Evolutionary conservation across 225 moss, liverwort and hornwort genomes (phyloP), one percentile per base, ranked within the genome.

Genomic region (Polytrichum commune): DNA sequence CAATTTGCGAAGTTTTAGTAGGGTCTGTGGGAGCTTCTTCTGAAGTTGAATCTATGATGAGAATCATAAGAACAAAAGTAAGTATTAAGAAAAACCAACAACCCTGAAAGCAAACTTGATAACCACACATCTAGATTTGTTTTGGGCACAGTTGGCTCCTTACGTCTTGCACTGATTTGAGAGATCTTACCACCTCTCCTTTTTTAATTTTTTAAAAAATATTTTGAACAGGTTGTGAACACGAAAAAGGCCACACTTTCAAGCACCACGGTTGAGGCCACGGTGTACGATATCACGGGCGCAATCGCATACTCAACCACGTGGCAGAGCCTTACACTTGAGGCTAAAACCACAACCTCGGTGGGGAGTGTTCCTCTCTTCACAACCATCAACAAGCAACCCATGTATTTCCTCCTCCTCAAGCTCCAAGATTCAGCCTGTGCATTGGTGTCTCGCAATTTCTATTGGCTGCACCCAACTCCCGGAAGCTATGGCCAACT

Each of bases 401-500:
- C 82, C 0, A 74, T 89, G 0, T 92, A 80, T 63, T 96, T 96
- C 55, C 80, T 92, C 7, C 84, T 81, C 13, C 73, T 96, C 2
- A 89, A 90, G 77, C 87, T 96, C 2, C 68, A 61, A 1, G 69
- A 79, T 5, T 53, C 79, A 1, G 25, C 55, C 0, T 19, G 63
- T 26, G 19, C 22, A 18, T 22, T 68, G 16, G 57, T 86, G 8
- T 93, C 96, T 3, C 87, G 90, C 9, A 96, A 96, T 66, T 93
- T 93, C 58, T 96, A 96, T 22, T 96, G 93, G 93, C 74, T 96
- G 62, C 93, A 92, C 70, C 79, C 77, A 4, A 84, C 85, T 8
- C 89, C 79, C 8, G 77, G 77, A 24, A 90, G 84, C 62, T 96
- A 90, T 19, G 70, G 23, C 1, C 81, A 73, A 7, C 29, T 93